Evolutionary conservation across 2,329 filamentous ascomycete species (phyloP).

Genomic region (Rutstroemia sp.): DNA sequence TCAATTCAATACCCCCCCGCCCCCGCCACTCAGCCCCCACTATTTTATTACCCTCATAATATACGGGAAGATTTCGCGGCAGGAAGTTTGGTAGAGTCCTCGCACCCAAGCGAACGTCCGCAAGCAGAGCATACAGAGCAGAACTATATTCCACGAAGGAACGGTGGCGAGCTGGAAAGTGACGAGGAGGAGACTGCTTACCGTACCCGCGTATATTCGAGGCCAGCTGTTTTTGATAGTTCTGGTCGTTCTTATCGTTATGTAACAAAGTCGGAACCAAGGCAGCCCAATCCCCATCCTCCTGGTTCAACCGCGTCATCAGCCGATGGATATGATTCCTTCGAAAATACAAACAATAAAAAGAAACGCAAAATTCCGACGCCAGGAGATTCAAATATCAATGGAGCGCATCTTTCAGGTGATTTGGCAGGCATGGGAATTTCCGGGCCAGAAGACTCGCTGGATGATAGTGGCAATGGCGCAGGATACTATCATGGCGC

Average conservation of each 20-base stretch:
- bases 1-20: slow-evolving; percentile 76
- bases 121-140: slow-evolving; percentile 26
- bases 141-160: slow-evolving; percentile 39
- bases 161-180: slow-evolving; percentile 49
- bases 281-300: slow-evolving; percentile 43
- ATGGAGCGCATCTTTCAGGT: slow-evolving; percentile 42
- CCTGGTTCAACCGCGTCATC: slow-evolving; percentile 64
- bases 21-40: slow-evolving; percentile 60
- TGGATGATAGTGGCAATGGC: slow-evolving; percentile 35
- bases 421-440: slow-evolving; percentile 60
- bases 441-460: slow-evolving; percentile 36
- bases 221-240: slow-evolving; percentile 39
- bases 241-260: slow-evolving; percentile 37
- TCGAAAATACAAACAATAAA: slow-evolving; percentile 98
- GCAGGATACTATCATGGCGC: slow-evolving; percentile 49
- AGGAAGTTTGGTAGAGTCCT: slow-evolving; percentile 26
- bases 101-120: slow-evolving; percentile 26
- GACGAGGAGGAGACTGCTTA: slow-evolving; percentile 46
- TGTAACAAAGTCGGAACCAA: slow-evolving; percentile 39
- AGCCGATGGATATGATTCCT: slow-evolving; percentile 87
- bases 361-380: slow-evolving; percentile 98
- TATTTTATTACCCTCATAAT: slow-evolving; percentile 63
- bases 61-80: slow-evolving; percentile 29
- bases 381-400: slow-evolving; percentile 57
- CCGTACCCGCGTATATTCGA: slow-evolving; percentile 34